Base-by-base conservation (phyloP, 108 stramenopile species). In the Cyclotella cryptica region DNA sequence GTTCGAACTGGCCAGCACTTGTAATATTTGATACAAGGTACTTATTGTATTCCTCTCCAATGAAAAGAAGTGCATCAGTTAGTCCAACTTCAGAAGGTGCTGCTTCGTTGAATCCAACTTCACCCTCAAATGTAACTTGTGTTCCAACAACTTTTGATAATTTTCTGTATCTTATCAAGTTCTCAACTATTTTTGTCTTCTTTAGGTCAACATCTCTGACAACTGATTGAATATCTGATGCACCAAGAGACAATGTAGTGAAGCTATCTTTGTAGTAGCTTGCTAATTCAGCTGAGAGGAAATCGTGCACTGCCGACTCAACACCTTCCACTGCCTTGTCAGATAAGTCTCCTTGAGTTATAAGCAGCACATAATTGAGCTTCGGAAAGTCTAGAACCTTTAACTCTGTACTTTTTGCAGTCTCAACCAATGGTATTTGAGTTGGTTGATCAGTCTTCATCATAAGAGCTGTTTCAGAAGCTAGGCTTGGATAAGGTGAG, bases 21-120 rank as follows among this genome's bases (percentile, higher is more conserved):
- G 57, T 60, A 24, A 77, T 69, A 28, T 69, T 52, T 17, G 69
- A 53, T 40, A 77, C 77, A 3, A 77, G 39, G 18, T 77, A 58
- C 59, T 77, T 40, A 47, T 70, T 77, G 52, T 52, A 53, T 27
- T 41, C 46, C 41, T 60, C 43, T 35, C 68, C 58, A 45, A 63
- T 51, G 27, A 49, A 55, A 47, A 68, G 40, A 22, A 77, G 21
- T 12, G 44, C 40, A n/a, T 70, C 35, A 27, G 58, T 41, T 10
- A 77, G 43, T 8, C 26, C 72, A 7, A 19, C 41, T 13, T 60
- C 44, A 22, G 72, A 35, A 14, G 72, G 72, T 1, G 72, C 45
- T 10, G 18, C 3, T 26, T 39, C 45, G 28, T 28, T 44, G 47
- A 72, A 72, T 17, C 26, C 40, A 62, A 62, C 47, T 19, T 60